phyloP scores from a whole-genome alignment of 176 grass and related monocot species.

The maize (Zea mays) region Zm-B73-REFERENCE-NAM-5.0 NC_050097.1:214080501-214081000 shows the following conservation, averaged over 20 bases:
- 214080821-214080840: neutral
- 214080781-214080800: neutral
- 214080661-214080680: slow-evolving; percentile 90
- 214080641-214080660: slow-evolving; percentile 93
- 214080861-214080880: neutral
- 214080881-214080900: slow-evolving; percentile 6
- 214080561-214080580: neutral
- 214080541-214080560: slow-evolving; percentile 53
- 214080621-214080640: slow-evolving; percentile 78
- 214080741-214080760: slow-evolving; percentile 54
- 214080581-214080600: slow-evolving; percentile 31
- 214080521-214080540: slow-evolving; percentile 40
- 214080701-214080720: slow-evolving; percentile 93
- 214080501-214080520: slow-evolving; percentile 84
- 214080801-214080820: neutral
- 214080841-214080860: slow-evolving; percentile 9
- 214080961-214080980: slow-evolving; percentile 69
- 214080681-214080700: slow-evolving; percentile 77
- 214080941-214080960: slow-evolving; percentile 49
- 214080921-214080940: slow-evolving; percentile 11
- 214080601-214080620: slow-evolving; percentile 48
- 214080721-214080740: slow-evolving; percentile 80
- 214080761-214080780: slow-evolving; percentile 74
- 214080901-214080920: slow-evolving; percentile 7
- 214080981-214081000: slow-evolving; percentile 78